A percentile compares a stretch with the other conserved stretches of the same genome.
phyloP scores from a whole-genome alignment of 192 early-diverging fungal genomes.

The Funneliformis mosseae region DNA sequence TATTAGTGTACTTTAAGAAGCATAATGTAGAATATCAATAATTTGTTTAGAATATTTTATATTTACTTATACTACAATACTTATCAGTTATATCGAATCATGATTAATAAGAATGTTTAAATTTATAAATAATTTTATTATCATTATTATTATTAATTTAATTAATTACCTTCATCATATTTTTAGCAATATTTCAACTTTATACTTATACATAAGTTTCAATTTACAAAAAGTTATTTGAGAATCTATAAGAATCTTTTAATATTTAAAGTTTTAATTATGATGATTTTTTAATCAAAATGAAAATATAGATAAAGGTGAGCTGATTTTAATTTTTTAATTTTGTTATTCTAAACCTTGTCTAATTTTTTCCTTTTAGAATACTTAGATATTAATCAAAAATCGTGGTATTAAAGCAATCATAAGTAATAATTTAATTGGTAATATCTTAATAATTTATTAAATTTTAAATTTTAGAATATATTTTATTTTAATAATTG shows the following conservation, averaged over 20 bases:
- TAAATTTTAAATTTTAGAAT: conserved; percentile 28
- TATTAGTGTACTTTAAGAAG: conserved; percentile 58
- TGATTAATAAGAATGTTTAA: conserved; percentile 59
- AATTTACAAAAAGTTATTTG: conserved; percentile 80
- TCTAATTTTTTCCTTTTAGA: conserved; percentile 32
- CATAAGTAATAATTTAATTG: conserved; percentile 89
- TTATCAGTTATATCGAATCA: conserved; percentile 75
- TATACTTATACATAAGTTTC: conserved; percentile 97
- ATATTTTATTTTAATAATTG: conserved; percentile 2
- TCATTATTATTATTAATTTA: neutral
- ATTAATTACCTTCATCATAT: neutral
- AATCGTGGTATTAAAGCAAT: conserved; percentile 74
- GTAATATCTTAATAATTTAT: conserved; percentile 66
- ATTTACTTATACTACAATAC: conserved; percentile 75
- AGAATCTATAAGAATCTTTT: conserved; percentile 48
- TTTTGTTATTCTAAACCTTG: neutral
- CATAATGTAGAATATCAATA: conserved; percentile 52
- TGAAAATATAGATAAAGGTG: conserved; percentile 25
- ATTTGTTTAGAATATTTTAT: conserved; percentile 59
- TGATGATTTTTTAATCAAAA: conserved; percentile 53
- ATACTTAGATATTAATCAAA: conserved; percentile 87
- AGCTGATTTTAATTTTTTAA: neutral
- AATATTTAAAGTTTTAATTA: neutral
- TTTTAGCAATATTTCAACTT: conserved; percentile 65
- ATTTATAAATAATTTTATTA: conserved; percentile 42